Evolutionary conservation across 768 basidiomycete species (phyloP), one percentile per base, ranked within the genome.

Genomic region (Lentinula aciculospora): DNA sequence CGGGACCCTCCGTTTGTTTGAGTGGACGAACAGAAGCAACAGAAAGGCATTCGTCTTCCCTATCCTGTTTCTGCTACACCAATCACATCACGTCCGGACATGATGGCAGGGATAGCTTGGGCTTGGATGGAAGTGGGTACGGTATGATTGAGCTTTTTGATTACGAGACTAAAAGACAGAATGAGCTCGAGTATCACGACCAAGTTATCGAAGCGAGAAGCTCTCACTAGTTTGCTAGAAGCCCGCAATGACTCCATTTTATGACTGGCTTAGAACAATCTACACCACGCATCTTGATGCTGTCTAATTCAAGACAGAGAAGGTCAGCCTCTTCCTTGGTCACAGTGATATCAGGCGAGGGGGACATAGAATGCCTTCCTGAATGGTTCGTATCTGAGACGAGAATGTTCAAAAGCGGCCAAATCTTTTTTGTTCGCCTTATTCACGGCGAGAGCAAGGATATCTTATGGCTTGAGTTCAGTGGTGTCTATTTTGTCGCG

Each of bases 11-110:
- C 85, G 94, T 91, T 62, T 94, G 88, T 57, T 95, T 92, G 27
- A 98, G 78, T 2, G 94, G 91, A 46, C 95, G 74, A 99, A 94
- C 54, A 98, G 81, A 23, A 97, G 97, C 8, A 98, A 76, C 34
- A 98, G 76, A 72, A 98, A 99, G 0, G 96, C 96, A 61, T 98
- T 90, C 0, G 97, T 99, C 77, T 83, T 83, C 19, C 97, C 97
- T 1, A 98, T 31, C 97, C 97, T 1, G 97, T 98, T 76, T 99
- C 98, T 19, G 97, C 97, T 21, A 98, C 96, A 67, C 96, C 97
- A 55, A 99, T 99, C 42, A 98, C 94, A 66, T 99, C 97, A 53
- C 97, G 86, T 39, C 97, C 97, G 27, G 96, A 97, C 97, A 99
- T 99, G 68, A 99, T 94, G 21, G 96, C 94, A 61, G 97, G 97